Base-by-base conservation (phyloP, 2,329 filamentous ascomycete species). In the Harringtonia aguacate region DNA sequence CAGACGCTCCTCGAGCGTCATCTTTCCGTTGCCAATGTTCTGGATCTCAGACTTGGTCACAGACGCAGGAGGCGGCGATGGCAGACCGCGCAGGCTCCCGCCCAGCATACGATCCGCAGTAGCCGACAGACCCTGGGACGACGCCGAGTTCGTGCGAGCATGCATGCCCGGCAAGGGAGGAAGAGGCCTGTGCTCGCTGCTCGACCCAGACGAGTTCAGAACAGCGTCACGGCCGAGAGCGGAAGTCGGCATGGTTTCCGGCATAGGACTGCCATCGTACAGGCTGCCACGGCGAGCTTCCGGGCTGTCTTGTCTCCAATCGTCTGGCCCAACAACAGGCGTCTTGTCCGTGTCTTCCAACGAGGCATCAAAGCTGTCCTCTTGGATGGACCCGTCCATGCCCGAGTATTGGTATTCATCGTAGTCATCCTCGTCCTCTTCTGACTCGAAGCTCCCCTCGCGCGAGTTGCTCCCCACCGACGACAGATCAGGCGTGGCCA, bases 291-390 rank as follows among this genome's bases (percentile, higher is more conserved):
- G 56, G 43, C 48, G 36, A 12, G 22, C 54, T 43, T 62, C 53
- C 8, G 77, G 54, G 70, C 79, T 59, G 65, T 86, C 66, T 66
- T 89, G 85, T 50, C 85, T 80, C 92, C 92, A 98, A 59, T 95
- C 88, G 56, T 97, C 92, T 1, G 92, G 92, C 20, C 94, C 77
- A n/a, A 98, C 90, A 12, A 98, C 92, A 0, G 92, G 92, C 1
- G 92, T 97, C 70, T 97, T 97, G 57, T 94, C 87, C 6, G 87
- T 90, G 57, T 97, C 90, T 63, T 97, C 90, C 2, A 97, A 73
- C 8, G 88, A 94, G 14, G 86, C 90, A 62, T 97, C 90, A 54
- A 97, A 97, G 66, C 90, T 95, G 58, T 95, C 90, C 35, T 90
- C 86, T 36, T 75, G 73, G 43, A 77, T 73, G 24, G 77, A 66